phyloP scores from a whole-genome alignment of 2,329 filamentous ascomycete species.

The Metarhizium album region DNA sequence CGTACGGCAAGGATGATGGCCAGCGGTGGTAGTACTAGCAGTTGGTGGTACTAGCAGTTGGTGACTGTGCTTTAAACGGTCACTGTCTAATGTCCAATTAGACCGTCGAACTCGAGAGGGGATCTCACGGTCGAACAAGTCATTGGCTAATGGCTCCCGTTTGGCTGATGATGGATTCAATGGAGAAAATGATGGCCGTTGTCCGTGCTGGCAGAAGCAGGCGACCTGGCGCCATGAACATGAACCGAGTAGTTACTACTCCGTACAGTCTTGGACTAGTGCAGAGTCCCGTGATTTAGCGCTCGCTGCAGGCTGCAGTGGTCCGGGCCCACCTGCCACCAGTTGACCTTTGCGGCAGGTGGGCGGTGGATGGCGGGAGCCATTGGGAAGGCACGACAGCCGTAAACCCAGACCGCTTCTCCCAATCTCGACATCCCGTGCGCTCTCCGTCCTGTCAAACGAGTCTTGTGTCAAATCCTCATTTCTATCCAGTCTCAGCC shows the following conservation, averaged over 20 bases:
- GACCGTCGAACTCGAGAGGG: too few species aligned
- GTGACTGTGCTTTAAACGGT: too few species aligned
- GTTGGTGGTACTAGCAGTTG: too few species aligned
- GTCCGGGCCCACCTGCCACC: not conserved
- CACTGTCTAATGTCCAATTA: too few species aligned
- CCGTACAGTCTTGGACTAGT: not conserved
- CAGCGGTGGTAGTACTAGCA: too few species aligned
- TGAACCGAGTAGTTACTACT: too few species aligned
- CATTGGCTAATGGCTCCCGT: too few species aligned
- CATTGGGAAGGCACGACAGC: slow-evolving; percentile 1
- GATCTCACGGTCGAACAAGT: too few species aligned
- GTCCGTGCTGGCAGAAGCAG: not conserved
- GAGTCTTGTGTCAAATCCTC: not conserved
- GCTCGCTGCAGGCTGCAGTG: not conserved
- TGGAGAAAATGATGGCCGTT: not conserved
- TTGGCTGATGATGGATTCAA: slow-evolving; percentile 1
- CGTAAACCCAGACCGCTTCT: slow-evolving; percentile 1
- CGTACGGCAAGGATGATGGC: too few species aligned
- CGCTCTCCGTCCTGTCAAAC: not conserved
- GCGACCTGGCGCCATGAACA: slow-evolving; percentile 1
- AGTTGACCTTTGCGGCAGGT: not conserved
- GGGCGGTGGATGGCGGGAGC: not conserved
- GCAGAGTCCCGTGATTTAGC: slow-evolving; percentile 3
- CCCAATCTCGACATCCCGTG: not conserved
- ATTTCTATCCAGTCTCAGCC: not conserved